Base-by-base conservation (phyloP, 1,284 basidiomycete genomes). In the Cryptococcus jaspeensis region DNA sequence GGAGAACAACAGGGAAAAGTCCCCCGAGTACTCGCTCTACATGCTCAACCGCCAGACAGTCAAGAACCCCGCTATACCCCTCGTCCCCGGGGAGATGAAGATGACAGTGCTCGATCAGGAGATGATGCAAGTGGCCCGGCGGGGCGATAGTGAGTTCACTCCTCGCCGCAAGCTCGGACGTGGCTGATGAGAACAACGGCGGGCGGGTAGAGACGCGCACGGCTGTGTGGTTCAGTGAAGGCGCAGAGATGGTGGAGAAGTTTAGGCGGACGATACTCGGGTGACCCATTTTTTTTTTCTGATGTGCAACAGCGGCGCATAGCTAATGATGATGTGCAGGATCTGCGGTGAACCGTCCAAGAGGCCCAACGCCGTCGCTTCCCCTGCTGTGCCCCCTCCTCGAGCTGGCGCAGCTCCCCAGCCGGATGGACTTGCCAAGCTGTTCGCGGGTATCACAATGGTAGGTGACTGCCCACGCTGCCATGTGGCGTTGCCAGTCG, bases 71-170 rank as follows among this genome's bases (percentile, higher is more conserved):
- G 60, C 63, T 15, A 69, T 73, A 41, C 67, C 72, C 1, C 58
- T 76, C 2, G 50, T 71, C 11, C 69, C 69, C 1, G 70, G 73
- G 23, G 73, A 76, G 54, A 74, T 76, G 69, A 72, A 71, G 58
- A 56, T 64, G 36, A 72, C 64, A 8, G 58, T 62, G 15, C 62
- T 71, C 25, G 69, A 70, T 53, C 56, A 64, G 32, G 64, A 56
- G 28, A 72, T 70, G 62, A 53, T 76, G 40, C 71, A 74, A 57
- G 65, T 76, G 13, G 69, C 70, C 12, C 53, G 73, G 41, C 53
- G 74, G 25, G 71, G 68, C 44, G 72, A 76, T 49, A 68, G 74
- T 74, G 62, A 45, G 74, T 69, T 41, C 28, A 3, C 22, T 32
- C 28, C 4, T 4, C 28, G 28, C 28, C 28, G 4, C 35, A 18